Evolutionary conservation across 345 rosid species (phyloP).

Genomic region (Schrenkiella parvula): DNA sequence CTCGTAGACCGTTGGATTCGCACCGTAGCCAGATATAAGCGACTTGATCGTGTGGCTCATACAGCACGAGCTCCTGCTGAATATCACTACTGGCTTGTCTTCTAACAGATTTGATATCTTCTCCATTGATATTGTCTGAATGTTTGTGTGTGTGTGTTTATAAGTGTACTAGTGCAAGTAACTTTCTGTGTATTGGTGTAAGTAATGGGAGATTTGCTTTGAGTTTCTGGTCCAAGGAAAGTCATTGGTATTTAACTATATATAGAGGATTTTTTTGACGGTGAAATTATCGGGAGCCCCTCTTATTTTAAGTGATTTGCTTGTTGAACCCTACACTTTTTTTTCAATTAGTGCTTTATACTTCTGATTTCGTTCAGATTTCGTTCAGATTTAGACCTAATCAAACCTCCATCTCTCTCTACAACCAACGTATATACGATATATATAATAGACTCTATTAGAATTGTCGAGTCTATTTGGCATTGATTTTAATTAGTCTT

Average conservation of each 20-base stretch:
- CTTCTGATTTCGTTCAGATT: background rate
- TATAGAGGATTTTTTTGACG: background rate
- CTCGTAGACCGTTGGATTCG: conserved; percentile 31
- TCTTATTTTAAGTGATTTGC: background rate
- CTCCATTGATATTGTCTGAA: conserved; percentile 40
- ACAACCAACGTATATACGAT: background rate
- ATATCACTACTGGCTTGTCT: conserved; percentile 78
- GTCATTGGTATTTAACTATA: conserved; percentile 13
- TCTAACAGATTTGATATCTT: conserved; percentile 45
- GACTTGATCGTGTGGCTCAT: conserved; percentile 54
- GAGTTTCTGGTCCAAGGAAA: conserved; percentile 14
- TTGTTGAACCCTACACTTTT: background rate
- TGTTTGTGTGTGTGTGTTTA: background rate
- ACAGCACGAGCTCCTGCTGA: conserved; percentile 59
- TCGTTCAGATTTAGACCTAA: background rate
- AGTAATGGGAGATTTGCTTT: conserved; percentile 12
- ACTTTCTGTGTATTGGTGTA: background rate
- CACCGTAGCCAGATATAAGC: conserved; percentile 35
- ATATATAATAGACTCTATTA: too few relatives aligned
- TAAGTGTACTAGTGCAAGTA: background rate
- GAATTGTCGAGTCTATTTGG: background rate
- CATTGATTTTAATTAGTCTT: background rate
- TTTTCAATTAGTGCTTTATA: background rate
- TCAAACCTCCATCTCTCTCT: background rate
- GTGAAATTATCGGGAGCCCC: background rate